These are phyloP conservation scores for Aspergillus egyptiacus DNA, from an alignment of 495 filamentous ascomycete genomes.

Conservation along the genomic window DNA sequence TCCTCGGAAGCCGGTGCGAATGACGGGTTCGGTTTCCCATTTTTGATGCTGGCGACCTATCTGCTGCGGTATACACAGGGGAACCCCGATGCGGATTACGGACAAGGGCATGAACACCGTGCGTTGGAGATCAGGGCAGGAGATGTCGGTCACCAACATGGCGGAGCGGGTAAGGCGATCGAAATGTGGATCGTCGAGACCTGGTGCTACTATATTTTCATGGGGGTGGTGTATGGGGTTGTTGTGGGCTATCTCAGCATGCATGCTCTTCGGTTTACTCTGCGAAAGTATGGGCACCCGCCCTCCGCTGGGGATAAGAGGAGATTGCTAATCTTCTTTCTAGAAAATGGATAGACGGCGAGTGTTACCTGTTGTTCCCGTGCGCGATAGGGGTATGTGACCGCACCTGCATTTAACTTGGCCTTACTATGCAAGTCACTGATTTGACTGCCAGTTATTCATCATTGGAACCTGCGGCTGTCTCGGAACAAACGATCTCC, in stretches of 20 bases:
- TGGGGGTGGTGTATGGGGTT: no score
- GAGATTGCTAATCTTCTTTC: no score
- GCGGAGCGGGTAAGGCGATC: no score
- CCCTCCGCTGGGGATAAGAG: no score
- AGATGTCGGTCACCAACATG: conserved; percentile 5
- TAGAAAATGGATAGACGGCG: conserved; percentile 10
- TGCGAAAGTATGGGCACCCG: neutral
- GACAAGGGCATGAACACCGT: neutral
- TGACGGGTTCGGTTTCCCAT: conserved; percentile 10
- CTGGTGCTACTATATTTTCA: no score
- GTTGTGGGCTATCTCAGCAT: neutral
- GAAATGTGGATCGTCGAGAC: no score
- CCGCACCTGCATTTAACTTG: neutral
- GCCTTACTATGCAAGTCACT: neutral
- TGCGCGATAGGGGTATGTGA: conserved; percentile 1
- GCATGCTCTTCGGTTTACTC: neutral
- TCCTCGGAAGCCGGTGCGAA: conserved; percentile 11
- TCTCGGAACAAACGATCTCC: conserved; percentile 6
- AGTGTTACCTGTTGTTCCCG: conserved; percentile 6
- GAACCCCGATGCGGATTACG: neutral
- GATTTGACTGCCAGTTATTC: neutral
- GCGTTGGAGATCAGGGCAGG: neutral
- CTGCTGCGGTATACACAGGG: conserved; percentile 10
- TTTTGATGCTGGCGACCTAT: conserved; percentile 12
- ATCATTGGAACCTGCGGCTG: conserved; percentile 4